Conservation (phyloP, 2,329 filamentous ascomycete species). For the Juglanconis juglandina region DNA sequence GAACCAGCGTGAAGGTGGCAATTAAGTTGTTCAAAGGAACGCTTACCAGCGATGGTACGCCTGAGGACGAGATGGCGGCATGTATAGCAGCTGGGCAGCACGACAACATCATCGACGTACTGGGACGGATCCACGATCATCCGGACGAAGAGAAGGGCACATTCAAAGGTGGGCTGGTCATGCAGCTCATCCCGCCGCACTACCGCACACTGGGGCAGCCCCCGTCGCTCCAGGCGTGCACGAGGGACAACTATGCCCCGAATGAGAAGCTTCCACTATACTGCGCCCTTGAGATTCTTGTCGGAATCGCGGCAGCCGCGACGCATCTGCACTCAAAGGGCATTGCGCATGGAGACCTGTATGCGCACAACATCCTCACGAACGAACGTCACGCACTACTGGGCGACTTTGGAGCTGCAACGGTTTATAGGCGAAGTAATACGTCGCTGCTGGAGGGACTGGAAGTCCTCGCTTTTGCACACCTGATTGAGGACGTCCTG, state of each 20-base stretch:
- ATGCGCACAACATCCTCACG: constrained; percentile 46
- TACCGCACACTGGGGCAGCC: constrained; percentile 42
- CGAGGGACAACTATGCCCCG: constrained; percentile 39
- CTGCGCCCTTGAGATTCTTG: constrained; percentile 34
- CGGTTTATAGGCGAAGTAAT: constrained; percentile 34
- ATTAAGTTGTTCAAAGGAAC: constrained; percentile 48
- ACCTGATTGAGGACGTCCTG: constrained; percentile 44
- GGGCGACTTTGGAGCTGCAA: constrained; percentile 46
- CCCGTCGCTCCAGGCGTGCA: constrained; percentile 43
- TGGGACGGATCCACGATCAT: constrained; percentile 41
- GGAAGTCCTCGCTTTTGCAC: constrained; percentile 46
- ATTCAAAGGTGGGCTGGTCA: constrained; percentile 39
- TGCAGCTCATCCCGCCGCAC: constrained; percentile 42
- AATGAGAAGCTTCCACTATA: constrained; percentile 27
- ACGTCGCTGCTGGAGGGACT: constrained; percentile 34
- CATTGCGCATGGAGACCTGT: constrained; percentile 45
- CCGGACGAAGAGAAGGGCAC: constrained; percentile 28
- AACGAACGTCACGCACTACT: constrained; percentile 41
- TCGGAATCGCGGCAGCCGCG: constrained; percentile 39
- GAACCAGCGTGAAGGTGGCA: constrained; percentile 36
- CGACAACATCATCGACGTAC: constrained; percentile 41
- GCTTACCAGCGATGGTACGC: constrained; percentile 44
- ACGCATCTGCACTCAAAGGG: constrained; percentile 41
- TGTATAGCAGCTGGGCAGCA: constrained; percentile 44
- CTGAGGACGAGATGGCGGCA: constrained; percentile 47